Evolutionary conservation across 2,329 filamentous ascomycete genomes (phyloP), one percentile per base, ranked within the genome.

Genomic region (Diaporthe sp.): DNA sequence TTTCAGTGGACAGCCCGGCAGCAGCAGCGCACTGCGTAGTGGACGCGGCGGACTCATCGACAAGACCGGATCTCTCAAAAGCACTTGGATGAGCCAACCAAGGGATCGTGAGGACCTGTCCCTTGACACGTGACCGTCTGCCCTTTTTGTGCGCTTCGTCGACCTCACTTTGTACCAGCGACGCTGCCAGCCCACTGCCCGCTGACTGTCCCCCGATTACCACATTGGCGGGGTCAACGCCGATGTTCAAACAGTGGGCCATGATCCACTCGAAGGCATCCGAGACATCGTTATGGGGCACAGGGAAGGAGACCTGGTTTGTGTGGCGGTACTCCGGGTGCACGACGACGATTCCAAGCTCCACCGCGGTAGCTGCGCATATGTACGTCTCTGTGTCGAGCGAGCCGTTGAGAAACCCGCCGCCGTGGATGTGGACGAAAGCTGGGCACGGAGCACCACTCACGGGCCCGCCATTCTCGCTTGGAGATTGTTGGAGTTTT

Each of bases 241-340:
- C 19, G 10, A 61, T 61, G 5, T 61, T n/a, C 17, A 37, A 10
- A 37, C 58, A 61, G 37, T 61, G 22, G 22, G 37, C 8, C 10
- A 42, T 3, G 22, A 61, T 61, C 58, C 58, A 61, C 37, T 61
- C 12, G n/a, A 61, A 61, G 6, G 58, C 58, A 61, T 61, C 58
- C 22, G 10, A 61, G 37, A 61, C 13, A 12, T 61, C 58, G 5
- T 61, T 12, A 9, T 61, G 58, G 1, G 58, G 58, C 2, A 61
- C 37, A 10, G 58, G 58, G 58, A 61, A 61, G n/a, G 58, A 61
- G 0, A 61, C 58, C 9, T 61, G 6, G 13, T 61, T 61, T 17
- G 58, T 61, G 9, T 61, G 58, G 22, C 58, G 58, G 37, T 61
- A 61, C n/a, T 61, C 22, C 58, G 58, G 58, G 25, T 61, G 58